Evolutionary conservation across 208 protist species (phyloP), one percentile per base, ranked within the genome.

Genomic region (Phytomonas sp.): DNA sequence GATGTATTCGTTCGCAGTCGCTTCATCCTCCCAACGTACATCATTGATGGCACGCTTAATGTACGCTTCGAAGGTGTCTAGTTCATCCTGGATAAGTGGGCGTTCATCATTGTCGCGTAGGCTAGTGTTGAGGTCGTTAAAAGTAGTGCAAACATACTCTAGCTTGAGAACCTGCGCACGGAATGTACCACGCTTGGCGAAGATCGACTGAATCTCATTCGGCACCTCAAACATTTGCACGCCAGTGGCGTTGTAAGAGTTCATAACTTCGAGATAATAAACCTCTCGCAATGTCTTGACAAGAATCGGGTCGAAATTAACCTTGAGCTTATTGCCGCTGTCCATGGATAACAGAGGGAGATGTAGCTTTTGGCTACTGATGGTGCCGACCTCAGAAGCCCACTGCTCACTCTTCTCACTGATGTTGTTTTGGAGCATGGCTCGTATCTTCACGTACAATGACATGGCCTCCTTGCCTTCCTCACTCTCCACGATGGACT

Each of bases 241-340:
- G 0, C 72, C 76, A 23, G 71, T 64, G 29, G 69, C 30, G 33
- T 94, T 84, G 81, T 89, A 93, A 23, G 93, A 93, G 76, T 97
- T 97, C 66, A 98, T 88, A 26, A 94, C 81, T 72, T 97, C 89
- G 29, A 99, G 69, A 79, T 99, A 99, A 77, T 97, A 97, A 40
- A 98, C 94, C 80, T 99, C 98, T 63, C 94, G 88, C 59, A 99
- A 83, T 61, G 98, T 94, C 70, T 94, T 90, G 29, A 98, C 93
- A 19, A 99, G 87, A 4, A 84, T 84, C n/a, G 93, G 74, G 76
- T 99, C 97, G 76, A 99, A 98, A 82, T 99, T 99, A 60, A 99
- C 97, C 23, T 74, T 67, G 16, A 98, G 73, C 31, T 80, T 71
- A 42, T 83, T 84, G 33, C 74, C 73, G 30, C 66, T 64, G 74